phyloP scores from a whole-genome alignment of 495 filamentous ascomycete species.

The Alectoria sarmentosa region DNA sequence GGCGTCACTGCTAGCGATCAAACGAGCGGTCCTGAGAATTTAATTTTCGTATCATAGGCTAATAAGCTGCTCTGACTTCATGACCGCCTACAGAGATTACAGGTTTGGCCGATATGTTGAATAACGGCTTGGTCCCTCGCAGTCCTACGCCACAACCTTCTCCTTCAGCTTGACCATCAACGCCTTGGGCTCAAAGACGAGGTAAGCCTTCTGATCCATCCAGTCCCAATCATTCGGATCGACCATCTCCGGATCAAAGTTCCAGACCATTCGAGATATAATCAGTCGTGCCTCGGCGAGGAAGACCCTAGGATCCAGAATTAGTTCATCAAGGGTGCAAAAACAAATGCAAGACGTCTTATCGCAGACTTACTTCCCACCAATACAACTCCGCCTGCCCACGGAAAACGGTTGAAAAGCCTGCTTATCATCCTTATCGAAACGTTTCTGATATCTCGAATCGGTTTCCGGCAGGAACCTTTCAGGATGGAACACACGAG shows the following conservation, averaged over 20 bases:
- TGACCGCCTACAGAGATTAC: no score
- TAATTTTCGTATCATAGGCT: no score
- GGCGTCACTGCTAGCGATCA: no score
- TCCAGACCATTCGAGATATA: background rate
- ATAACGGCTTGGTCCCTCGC: no score
- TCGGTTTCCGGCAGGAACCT: conserved; percentile 3
- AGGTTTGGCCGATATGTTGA: no score
- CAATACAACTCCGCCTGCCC: conserved; percentile 4
- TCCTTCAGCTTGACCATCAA: conserved; percentile 12
- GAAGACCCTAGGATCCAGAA: background rate
- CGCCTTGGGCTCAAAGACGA: conserved; percentile 9
- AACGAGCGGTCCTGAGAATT: no score
- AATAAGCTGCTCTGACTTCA: no score
- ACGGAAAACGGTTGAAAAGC: conserved; percentile 13
- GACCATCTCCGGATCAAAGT: background rate
- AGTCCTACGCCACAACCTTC: no score
- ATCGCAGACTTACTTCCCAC: conserved; percentile 9
- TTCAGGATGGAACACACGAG: background rate
- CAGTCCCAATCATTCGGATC: conserved; percentile 5
- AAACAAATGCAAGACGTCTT: background rate
- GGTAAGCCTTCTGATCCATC: background rate
- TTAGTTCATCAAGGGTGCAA: no score
- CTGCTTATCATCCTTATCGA: conserved; percentile 10
- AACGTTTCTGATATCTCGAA: background rate
- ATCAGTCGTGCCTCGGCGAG: conserved; percentile 11